Base-by-base conservation (phyloP, 768 basidiomycete species). In the Lactarius hatsudake region DNA sequence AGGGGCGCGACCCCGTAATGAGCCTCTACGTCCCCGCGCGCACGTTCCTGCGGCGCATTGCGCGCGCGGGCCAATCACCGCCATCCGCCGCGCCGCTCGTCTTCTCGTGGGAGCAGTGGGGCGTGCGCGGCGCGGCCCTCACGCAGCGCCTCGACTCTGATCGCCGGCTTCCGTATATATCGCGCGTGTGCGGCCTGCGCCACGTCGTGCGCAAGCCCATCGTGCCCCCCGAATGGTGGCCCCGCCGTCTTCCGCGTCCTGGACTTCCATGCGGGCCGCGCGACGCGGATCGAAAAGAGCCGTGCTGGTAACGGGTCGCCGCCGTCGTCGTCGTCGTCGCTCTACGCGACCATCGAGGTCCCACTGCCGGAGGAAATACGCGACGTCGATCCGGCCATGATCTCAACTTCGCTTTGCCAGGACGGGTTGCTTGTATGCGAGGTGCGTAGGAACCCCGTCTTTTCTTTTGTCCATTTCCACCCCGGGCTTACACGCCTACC, bases 181-280 rank as follows among this genome's bases (percentile, higher is more conserved):
- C 62, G 26, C 62, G 62, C 53, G 53, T 42, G 9, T 62, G 62
- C 8, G 62, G 62, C 2, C 38, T 62, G 3, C 62, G 62, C 10
- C 9, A 17, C 10, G 28, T 55, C 18, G 2, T 18, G 23, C 51
- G 62, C 10, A 40, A 42, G 5, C 62, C 62, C 2, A 1, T 53
- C 17, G 38, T 40, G 2, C 34, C 3, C 38, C 10, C 20, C 10
- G 36, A 32, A 5, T n/a, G 62, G 53, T 17, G 20, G 17, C 2
- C 28, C 36, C 1, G 18, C 36, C 1, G 53, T 62, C 5, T 15
- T 62, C 7, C 62, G 10, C 5, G 53, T 62, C 1, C 3, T 10
- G 38, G 62, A 62, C 17, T 62, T 62, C 12, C 62, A 62, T 32
- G 53, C 53, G 17, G 23, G 38, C 2, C 53, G 62, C 5, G 54